Base-by-base conservation (phyloP, 129 eudicot species). In the Artemisia tridentata region DNA sequence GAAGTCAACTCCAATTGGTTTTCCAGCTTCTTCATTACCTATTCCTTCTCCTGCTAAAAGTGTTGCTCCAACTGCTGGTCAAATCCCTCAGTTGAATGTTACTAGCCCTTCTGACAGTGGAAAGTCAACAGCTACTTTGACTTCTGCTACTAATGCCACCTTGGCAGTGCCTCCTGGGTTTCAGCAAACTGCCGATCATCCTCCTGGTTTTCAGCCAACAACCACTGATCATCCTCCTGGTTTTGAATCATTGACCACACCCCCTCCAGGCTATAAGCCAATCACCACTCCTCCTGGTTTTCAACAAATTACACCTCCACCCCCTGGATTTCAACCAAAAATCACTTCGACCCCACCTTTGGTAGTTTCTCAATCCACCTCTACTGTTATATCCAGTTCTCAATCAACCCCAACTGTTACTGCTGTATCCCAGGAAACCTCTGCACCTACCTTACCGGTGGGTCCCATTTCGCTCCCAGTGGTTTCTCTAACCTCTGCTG, bases 201-300 rank as follows among this genome's bases (percentile, higher is more conserved):
- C 82, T 57, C 82, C 82, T 27, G 82, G 82, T 20, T 79, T 72
- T 74, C 79, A 79, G 27, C 79, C 79, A 29, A 50, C 73, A n/a
- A 21, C 66, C 18, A 20, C 58, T 15, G 54, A 52, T 27, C 76
- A 52, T 20, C 69, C 79, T 79, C 83, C 72, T n/a, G 79, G 80
- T 54, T 63, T 52, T 45, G 50, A 73, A 31, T 61, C 83, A 46
- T 20, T 63, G 57, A 63, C 62, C 65, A 7, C 72, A 19, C 70
- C 75, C 34, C 83, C 83, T 43, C 79, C 79, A 11, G 83, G 79
- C 49, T 79, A 73, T 69, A 76, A 74, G 67, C 60, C 47, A 55
- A 21, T 65, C 7, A 65, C 48, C 67, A 41, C 66, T 27, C 82
- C 72, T 27, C 82, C 78, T 79, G 82, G 79, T 50, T 72, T 27